A percentile compares a stretch with the other conserved stretches of the same genome.
Evolutionary conservation across 225 moss, liverwort and hornwort species (phyloP).

Genomic region (Pseudisothecium myosuroides): DNA sequence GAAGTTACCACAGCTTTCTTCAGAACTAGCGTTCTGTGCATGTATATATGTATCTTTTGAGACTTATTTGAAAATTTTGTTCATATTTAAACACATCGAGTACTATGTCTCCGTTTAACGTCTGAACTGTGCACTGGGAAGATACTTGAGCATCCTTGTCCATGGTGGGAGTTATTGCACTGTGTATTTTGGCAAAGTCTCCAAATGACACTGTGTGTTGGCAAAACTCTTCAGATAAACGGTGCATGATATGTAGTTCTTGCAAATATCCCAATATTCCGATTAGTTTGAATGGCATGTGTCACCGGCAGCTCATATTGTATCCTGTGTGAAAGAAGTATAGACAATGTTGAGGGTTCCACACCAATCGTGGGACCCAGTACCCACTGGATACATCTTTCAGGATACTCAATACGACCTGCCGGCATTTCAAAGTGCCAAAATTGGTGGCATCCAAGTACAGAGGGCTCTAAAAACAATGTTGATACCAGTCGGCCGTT

Average conservation of each 20-base stretch:
- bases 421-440: neutral
- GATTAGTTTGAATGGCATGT: neutral
- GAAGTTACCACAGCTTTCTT: neutral
- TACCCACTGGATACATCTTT: neutral
- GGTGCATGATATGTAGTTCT: neutral
- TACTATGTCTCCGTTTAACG: neutral
- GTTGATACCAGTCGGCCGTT: no score
- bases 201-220: no score
- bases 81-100: neutral
- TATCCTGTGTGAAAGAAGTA: neutral
- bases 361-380: no score
- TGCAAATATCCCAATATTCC: neutral
- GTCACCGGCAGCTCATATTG: neutral
- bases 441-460: neutral
- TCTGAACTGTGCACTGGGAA: neutral
- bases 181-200: neutral
- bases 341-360: neutral
- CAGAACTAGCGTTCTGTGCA: neutral
- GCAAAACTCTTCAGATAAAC: neutral
- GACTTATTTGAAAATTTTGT: neutral
- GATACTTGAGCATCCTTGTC: neutral
- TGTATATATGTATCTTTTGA: neutral
- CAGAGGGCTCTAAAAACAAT: neutral
- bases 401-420: fast-evolving
- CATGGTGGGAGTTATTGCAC: neutral